Base-by-base conservation (phyloP, 768 basidiomycete species). In the Porpolomopsis calyptriformis region DNA sequence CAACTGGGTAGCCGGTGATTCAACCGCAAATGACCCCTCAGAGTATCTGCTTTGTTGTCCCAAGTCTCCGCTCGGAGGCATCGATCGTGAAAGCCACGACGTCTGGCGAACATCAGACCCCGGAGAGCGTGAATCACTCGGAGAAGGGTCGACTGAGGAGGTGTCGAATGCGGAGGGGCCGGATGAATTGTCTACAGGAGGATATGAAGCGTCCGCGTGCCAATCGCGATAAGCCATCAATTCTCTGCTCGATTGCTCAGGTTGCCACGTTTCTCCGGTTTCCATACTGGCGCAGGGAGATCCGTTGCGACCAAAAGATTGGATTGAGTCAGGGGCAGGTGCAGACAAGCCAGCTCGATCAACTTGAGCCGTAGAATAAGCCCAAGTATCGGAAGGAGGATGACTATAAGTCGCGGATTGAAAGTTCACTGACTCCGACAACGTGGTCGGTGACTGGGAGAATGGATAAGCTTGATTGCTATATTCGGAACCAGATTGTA, bases 311-410 rank as follows among this genome's bases (percentile, higher is more conserved):
- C 65, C 64, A 48, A 75, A 72, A 29, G 74, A 67, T 39, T 73
- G 72, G 47, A 76, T 73, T 19, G 77, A 74, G 3, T 75, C 74
- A 27, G 80, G 63, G 39, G 71, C 66, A 1, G 74, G 71, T 43
- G 73, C 70, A 34, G 72, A 67, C 53, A 65, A 74, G 22, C 58
- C 64, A n/a, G 65, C 65, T 53, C 66, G 76, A 56, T 70, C 69
- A 46, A 68, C 52, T 49, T 60, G 47, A 48, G 72, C 58, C 48
- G 71, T 44, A 31, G 57, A 51, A 55, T 83, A 84, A 6, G 66
- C 73, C 82, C 82, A 85, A 29, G 71, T 62, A 46, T 73, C 69
- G 26, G 73, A 56, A 23, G 74, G 54, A 12, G 70, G 48, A 39
- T 64, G 55, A 42, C 69, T 71, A 53, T 73, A 69, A 4, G 66